Base-by-base conservation (phyloP, 306 rosid genomes). In the Vigna angularis region DNA sequence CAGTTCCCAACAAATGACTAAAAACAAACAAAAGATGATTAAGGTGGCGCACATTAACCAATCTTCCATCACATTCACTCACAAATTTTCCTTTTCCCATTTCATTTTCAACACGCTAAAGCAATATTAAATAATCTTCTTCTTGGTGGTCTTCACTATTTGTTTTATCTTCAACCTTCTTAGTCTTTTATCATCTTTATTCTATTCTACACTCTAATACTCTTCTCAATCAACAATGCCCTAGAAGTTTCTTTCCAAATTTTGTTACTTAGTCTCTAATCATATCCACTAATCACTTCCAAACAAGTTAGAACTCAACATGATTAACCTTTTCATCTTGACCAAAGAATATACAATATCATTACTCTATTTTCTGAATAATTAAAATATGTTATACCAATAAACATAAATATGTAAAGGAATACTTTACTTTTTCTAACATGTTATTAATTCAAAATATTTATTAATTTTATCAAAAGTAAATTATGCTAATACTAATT, bases 221-320 rank as follows among this genome's bases (percentile, higher is more conserved):
- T 18, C 71, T 66, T 66, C 58, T 47, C 53, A 57, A 17, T 76
- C 79, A 12, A 74, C 58, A 57, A 1, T 11, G 7, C 4, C 7
- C 6, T 66, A 9, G 36, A 79, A 58, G 34, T 45, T 70, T 69
- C 72, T 17, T 56, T 64, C 70, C 28, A 78, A 72, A 79, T 81
- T 59, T 67, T 16, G 16, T 66, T 36, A 73, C 82, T 3, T 28
- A 6, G 49, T 70, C 79, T 0, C 48, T 55, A 18, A 66, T 51
- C 72, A 1, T 47, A 65, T 16, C 36, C 65, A 44, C 51, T 24
- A 40, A 81, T 47, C 42, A 62, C 76, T 40, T 36, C 3, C 72
- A 68, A 64, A 86, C 85, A 90, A 83, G 83, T 42, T 66, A 75
- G 26, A 53, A n/a, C 78, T 70, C 58, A 79, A 71, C 81, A 55